Evolutionary conservation across 306 rosid species (phyloP).

Genomic region (Rosa persica): DNA sequence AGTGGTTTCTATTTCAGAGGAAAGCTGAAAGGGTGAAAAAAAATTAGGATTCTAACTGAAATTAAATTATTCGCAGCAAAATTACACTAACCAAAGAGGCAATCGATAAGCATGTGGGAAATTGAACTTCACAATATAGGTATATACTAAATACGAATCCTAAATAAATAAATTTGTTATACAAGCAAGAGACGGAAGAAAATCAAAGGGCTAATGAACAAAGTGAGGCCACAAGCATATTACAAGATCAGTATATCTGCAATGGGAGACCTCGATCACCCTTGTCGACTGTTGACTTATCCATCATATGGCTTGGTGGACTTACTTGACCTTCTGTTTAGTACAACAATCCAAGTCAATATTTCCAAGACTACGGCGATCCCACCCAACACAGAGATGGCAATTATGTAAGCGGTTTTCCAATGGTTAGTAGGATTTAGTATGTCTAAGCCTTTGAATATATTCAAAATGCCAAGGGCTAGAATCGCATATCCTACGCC

Average conservation of each 20-base stretch:
- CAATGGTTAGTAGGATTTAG: slow-evolving; percentile 54
- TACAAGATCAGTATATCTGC: background rate
- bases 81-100: background rate
- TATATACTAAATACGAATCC: slow-evolving; percentile 21
- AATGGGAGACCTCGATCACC: slow-evolving; percentile 17
- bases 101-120: background rate
- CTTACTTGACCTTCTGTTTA: slow-evolving; percentile 49
- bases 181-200: slow-evolving; percentile 15
- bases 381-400: slow-evolving; percentile 46
- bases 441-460: slow-evolving; percentile 66
- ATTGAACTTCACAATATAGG: slow-evolving; percentile 9
- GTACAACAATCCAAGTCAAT: slow-evolving; percentile 70
- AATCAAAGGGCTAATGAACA: background rate
- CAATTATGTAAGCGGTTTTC: slow-evolving; percentile 49
- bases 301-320: slow-evolving; percentile 56
- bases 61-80: background rate
- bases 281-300: slow-evolving; percentile 40
- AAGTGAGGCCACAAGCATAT: background rate
- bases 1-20: background rate
- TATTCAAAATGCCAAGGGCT: slow-evolving; percentile 58
- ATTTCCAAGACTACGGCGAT: slow-evolving; percentile 59
- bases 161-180: slow-evolving; percentile 31
- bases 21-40: background rate
- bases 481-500: slow-evolving; percentile 58
- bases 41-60: background rate